These are phyloP conservation scores for Priceomyces carsonii DNA, from an alignment of 805 yeast genomes.

Conservation along the genomic window DNA sequence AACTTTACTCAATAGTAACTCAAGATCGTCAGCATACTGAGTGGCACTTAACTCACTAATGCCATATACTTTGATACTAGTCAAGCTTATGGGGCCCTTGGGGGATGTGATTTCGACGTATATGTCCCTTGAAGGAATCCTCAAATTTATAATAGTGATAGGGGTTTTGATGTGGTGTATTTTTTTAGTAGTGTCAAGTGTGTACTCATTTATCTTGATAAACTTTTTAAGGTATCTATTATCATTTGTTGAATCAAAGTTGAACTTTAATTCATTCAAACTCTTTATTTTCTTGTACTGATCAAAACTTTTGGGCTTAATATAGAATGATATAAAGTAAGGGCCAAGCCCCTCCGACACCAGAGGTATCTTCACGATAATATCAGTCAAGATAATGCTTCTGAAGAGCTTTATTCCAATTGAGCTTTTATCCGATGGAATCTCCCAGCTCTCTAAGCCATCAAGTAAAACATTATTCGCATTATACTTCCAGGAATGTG, in stretches of 20 bases:
- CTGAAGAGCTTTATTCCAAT: conserved; percentile 36
- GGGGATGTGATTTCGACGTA: conserved; percentile 25
- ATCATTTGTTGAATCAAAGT: conserved; percentile 5
- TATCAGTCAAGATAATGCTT: conserved; percentile 35
- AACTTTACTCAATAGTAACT: conserved; percentile 13
- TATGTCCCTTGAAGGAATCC: conserved; percentile 32
- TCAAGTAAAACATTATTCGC: conserved; percentile 41
- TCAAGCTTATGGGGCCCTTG: conserved; percentile 14
- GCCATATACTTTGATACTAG: conserved; percentile 28
- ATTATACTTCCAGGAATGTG: conserved; percentile 28
- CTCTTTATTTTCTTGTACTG: conserved; percentile 18
- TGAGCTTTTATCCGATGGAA: conserved; percentile 28
- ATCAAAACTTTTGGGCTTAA: conserved; percentile 26
- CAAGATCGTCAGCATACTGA: conserved; percentile 23
- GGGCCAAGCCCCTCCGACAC: conserved; percentile 16
- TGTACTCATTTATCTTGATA: conserved; percentile 27
- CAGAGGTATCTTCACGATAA: conserved; percentile 22
- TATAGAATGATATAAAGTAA: conserved; percentile 21
- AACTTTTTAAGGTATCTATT: conserved; percentile 33
- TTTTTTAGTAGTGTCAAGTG: conserved; percentile 12
- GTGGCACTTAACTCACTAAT: conserved; percentile 27
- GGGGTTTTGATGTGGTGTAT: conserved; percentile 35
- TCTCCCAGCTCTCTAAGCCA: conserved; percentile 34
- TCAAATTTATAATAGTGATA: conserved; percentile 30
- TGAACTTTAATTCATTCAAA: conserved; percentile 15